Conservation (phyloP, 2,329 filamentous ascomycete genomes). For the Aureobasidium sp. region DNA sequence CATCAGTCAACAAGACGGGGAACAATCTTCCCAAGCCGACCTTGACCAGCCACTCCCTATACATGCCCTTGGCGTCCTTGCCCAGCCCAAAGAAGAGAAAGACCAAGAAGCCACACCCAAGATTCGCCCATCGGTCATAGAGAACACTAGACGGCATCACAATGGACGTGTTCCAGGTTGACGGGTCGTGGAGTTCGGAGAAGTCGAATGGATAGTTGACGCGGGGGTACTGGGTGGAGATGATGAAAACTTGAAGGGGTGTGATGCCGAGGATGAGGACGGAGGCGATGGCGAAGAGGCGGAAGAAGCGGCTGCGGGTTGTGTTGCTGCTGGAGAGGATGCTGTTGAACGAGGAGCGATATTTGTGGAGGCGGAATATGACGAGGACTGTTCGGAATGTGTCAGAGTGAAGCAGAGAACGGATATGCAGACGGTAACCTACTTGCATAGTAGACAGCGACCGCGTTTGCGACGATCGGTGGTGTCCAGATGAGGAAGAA, state of each 20-base stretch:
- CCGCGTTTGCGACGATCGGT: slow-evolving; percentile 45
- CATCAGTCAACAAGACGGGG: neutral
- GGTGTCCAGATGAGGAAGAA: slow-evolving; percentile 44
- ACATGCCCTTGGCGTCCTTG: slow-evolving; percentile 48
- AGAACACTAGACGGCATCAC: slow-evolving; percentile 38
- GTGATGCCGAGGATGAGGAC: slow-evolving; percentile 43
- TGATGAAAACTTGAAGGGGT: slow-evolving; percentile 45
- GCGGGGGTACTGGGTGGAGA: slow-evolving; percentile 36
- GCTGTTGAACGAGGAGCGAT: slow-evolving; percentile 49
- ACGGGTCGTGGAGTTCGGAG: slow-evolving; percentile 41
- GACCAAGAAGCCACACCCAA: slow-evolving; percentile 45
- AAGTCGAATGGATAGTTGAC: slow-evolving; percentile 37
- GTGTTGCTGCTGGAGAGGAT: slow-evolving; percentile 48
- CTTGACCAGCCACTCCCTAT: slow-evolving; percentile 24
- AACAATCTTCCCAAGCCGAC: neutral
- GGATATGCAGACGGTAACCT: slow-evolving; percentile 24
- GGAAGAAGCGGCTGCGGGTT: slow-evolving; percentile 53
- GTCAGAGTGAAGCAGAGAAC: neutral
- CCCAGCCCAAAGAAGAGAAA: slow-evolving; percentile 42
- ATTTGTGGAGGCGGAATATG: slow-evolving; percentile 51
- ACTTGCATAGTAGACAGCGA: slow-evolving; percentile 52
- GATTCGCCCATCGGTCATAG: slow-evolving; percentile 51
- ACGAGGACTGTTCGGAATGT: slow-evolving; percentile 42
- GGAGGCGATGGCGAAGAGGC: slow-evolving; percentile 51
- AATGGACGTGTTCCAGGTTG: slow-evolving; percentile 41